Evolutionary conservation across 2,329 filamentous ascomycete genomes (phyloP).

Genomic region (Colletotrichum zoysiae): DNA sequence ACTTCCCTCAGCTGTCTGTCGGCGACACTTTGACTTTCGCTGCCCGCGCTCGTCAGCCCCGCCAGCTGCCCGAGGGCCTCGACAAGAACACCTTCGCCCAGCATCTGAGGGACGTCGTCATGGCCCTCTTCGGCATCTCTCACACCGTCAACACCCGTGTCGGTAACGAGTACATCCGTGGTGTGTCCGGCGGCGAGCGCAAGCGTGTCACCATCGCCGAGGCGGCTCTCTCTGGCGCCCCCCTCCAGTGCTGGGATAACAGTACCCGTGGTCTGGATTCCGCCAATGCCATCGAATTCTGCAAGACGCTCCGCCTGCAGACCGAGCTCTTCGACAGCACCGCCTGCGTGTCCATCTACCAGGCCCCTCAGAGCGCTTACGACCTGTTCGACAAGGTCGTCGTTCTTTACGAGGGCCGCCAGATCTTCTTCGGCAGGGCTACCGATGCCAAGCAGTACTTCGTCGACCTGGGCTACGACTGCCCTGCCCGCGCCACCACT

Average conservation of each 20-base stretch:
- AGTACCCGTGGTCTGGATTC: constrained; percentile 80
- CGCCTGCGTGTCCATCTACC: constrained; percentile 80
- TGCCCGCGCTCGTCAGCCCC: constrained; percentile 76
- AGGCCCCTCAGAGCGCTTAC: constrained; percentile 74
- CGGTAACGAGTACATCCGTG: constrained; percentile 80
- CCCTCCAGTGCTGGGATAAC: constrained; percentile 78
- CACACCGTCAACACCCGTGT: constrained; percentile 81
- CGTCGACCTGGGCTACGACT: constrained; percentile 74
- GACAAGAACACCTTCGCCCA: constrained; percentile 66
- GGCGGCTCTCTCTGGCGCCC: constrained; percentile 69
- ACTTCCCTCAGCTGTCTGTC: constrained; percentile 82
- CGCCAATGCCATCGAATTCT: constrained; percentile 82
- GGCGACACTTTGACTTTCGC: constrained; percentile 85
- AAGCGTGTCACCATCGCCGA: constrained; percentile 76
- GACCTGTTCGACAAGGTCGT: constrained; percentile 72
- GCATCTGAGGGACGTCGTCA: constrained; percentile 77
- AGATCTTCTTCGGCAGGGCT: constrained; percentile 73
- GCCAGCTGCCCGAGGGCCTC: constrained; percentile 70
- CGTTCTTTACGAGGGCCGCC: constrained; percentile 71
- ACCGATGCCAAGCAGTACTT: constrained; percentile 74
- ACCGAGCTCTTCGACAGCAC: constrained; percentile 76
- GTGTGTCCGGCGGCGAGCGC: constrained; percentile 80
- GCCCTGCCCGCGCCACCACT: constrained; percentile 74
- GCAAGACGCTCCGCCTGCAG: constrained; percentile 75
- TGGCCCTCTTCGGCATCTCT: constrained; percentile 81